phyloP scores from a whole-genome alignment of 2,329 filamentous ascomycete species.

The Bipolaris oryzae region DNA sequence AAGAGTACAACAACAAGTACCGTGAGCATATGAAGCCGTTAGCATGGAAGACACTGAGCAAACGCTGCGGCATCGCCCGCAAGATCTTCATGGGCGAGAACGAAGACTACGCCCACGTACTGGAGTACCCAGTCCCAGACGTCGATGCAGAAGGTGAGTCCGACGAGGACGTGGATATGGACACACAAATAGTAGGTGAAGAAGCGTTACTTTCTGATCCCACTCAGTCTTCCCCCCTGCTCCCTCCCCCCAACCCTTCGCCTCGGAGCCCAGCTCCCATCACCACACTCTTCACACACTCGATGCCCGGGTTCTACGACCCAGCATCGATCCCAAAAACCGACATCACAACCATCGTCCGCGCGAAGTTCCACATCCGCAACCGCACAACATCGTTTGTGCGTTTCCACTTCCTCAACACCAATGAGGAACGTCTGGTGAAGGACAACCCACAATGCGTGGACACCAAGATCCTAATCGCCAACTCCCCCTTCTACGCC shows the following conservation, averaged over 20 bases:
- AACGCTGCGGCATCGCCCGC: conserved; percentile 1
- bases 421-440: background rate
- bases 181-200: background rate
- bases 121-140: conserved; percentile 1
- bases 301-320: background rate
- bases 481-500: background rate
- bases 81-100: conserved; percentile 7
- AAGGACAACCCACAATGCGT: background rate
- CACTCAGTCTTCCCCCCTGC: background rate
- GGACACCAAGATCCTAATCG: background rate
- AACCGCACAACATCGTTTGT: conserved; percentile 2
- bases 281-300: background rate
- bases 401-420: background rate
- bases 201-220: background rate
- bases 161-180: background rate
- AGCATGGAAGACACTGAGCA: conserved; percentile 4
- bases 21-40: background rate
- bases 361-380: conserved; percentile 9
- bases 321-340: background rate
- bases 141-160: background rate
- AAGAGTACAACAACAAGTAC: conserved; percentile 10
- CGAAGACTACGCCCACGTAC: background rate
- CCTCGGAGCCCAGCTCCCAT: no score
- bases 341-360: background rate
- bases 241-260: no score